A percentile compares a stretch with the other conserved stretches of the same genome.
phyloP scores from a whole-genome alignment of 1,284 basidiomycete species.

The Phenoliferia sp. region DNA sequence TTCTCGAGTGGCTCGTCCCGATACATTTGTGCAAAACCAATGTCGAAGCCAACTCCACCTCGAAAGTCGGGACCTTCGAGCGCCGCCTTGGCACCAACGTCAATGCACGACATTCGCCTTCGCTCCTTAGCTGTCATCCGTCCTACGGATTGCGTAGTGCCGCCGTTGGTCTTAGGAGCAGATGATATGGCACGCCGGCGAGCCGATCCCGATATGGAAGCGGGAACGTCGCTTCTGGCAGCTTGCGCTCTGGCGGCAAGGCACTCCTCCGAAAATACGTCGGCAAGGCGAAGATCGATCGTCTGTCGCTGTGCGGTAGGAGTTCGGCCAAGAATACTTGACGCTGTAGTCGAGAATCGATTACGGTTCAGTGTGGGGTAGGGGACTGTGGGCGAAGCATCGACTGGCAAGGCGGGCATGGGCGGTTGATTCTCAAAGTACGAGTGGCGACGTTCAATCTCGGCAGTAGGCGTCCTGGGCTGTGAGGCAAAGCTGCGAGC shows the following conservation, averaged over 20 bases:
- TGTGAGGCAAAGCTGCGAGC: slow-evolving; percentile 21
- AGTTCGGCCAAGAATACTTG: slow-evolving; percentile 63
- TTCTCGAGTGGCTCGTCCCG: not conserved
- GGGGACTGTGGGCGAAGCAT: not conserved
- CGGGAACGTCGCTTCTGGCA: slow-evolving; percentile 18
- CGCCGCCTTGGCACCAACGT: slow-evolving; percentile 5
- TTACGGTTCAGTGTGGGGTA: slow-evolving; percentile 5
- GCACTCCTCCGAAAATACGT: slow-evolving; percentile 45
- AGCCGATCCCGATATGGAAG: not conserved
- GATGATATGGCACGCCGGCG: slow-evolving; percentile 8
- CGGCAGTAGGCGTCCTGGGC: slow-evolving; percentile 2
- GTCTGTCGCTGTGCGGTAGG: slow-evolving; percentile 59
- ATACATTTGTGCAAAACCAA: not conserved
- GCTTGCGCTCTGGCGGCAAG: slow-evolving; percentile 39
- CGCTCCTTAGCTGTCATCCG: slow-evolving; percentile 7
- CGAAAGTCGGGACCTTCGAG: not conserved
- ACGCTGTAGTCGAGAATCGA: slow-evolving; percentile 44
- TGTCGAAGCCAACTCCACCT: slow-evolving; percentile 14
- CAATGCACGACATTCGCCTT: slow-evolving; percentile 21
- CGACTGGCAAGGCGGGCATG: not conserved
- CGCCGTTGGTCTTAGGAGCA: slow-evolving; percentile 22
- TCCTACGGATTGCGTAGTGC: slow-evolving; percentile 5
- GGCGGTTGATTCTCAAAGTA: not conserved
- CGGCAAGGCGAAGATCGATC: slow-evolving; percentile 44
- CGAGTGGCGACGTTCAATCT: not conserved